Base-by-base conservation (phyloP, 495 filamentous ascomycete genomes). In the Annulohypoxylon nitens region DNA sequence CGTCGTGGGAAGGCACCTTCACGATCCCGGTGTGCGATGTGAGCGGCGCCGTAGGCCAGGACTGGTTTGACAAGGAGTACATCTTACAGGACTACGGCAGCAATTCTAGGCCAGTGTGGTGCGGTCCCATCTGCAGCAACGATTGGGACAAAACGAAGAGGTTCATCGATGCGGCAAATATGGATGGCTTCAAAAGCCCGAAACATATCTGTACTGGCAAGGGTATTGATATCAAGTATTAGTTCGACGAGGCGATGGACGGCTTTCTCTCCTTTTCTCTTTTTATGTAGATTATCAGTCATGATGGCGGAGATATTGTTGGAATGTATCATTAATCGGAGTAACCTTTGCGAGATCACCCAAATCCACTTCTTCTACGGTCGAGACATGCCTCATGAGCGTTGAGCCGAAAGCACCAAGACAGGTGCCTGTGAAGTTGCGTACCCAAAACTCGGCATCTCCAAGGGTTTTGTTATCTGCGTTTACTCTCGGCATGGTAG, bases 361-460 rank as follows among this genome's bases (percentile, higher is more conserved):
- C 2, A 51, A 45, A 51, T 67, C 50, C 16, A 50, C 43, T 7
- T 26, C 48, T 39, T 48, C 53, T 26, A 48, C 11, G 4, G 51
- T 67, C 23, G 51, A 47, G 10, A 34, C 41, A 20, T 37, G 64
- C 11, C n/a, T 67, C 5, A 67, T 18, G 2, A 55, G 14, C 2
- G 64, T 48, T 16, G 53, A 58, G 16, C 26, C n/a, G 26, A 67
- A n/a, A 1, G 12, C 4, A n/a, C 64, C 53, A 11, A 67, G 53
- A 50, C 64, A 67, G 18, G 53, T 41, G 5, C 64, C 64, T 10
- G 53, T 67, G n/a, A 58, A 67, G 12, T 58, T 67, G 26, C 50
- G 50, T 5, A 65, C 62, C 61, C 62, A 65, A 26, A 65, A 65
- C 10, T 65, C 50, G 20, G 50, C 62, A 2, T 57, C 23, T 36